phyloP scores from a whole-genome alignment of 2,329 filamentous ascomycete species.

The Alternaria brassicae region DNA sequence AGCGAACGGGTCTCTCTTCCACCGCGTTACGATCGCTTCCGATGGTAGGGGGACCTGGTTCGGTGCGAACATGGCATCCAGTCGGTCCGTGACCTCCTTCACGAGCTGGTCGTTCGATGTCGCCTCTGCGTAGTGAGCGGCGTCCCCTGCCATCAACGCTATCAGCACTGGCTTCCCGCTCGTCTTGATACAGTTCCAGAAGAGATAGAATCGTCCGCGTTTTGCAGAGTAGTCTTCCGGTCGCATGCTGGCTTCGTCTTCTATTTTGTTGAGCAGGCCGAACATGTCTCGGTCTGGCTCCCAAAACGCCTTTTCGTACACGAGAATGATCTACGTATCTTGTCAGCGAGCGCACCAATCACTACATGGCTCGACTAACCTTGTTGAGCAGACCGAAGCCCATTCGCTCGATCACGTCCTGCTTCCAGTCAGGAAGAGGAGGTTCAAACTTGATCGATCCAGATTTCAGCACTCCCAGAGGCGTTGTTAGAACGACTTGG shows the following conservation, averaged over 20 bases:
- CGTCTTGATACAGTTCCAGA: constrained; percentile 94
- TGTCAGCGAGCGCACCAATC: constrained; percentile 13
- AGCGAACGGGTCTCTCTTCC: constrained; percentile 91
- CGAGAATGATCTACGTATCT: constrained; percentile 70
- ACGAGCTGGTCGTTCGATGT: constrained; percentile 78
- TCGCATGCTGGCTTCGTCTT: constrained; percentile 71
- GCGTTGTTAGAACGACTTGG: constrained; percentile 86
- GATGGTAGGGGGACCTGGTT: constrained; percentile 74
- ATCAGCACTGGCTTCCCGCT: constrained; percentile 85
- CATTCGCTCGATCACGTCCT: constrained; percentile 77
- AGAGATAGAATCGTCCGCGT: constrained; percentile 94
- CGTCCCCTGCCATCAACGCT: constrained; percentile 94
- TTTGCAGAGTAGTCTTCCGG: constrained; percentile 80
- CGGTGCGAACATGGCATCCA: constrained; percentile 74
- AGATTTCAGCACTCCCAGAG: constrained; percentile 90
- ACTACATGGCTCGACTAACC: constrained; percentile 47
- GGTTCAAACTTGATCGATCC: constrained; percentile 84
- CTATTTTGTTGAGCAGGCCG: constrained; percentile 81
- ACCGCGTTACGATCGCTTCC: constrained; percentile 89
- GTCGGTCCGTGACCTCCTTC: constrained; percentile 77
- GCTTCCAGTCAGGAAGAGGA: constrained; percentile 86
- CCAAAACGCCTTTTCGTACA: constrained; percentile 92
- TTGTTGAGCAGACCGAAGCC: constrained; percentile 97
- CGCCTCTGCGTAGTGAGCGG: constrained; percentile 85
- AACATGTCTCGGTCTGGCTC: constrained; percentile 90